phyloP scores from a whole-genome alignment of 805 yeast species.

The Kurtzmaniella fragi region DNA sequence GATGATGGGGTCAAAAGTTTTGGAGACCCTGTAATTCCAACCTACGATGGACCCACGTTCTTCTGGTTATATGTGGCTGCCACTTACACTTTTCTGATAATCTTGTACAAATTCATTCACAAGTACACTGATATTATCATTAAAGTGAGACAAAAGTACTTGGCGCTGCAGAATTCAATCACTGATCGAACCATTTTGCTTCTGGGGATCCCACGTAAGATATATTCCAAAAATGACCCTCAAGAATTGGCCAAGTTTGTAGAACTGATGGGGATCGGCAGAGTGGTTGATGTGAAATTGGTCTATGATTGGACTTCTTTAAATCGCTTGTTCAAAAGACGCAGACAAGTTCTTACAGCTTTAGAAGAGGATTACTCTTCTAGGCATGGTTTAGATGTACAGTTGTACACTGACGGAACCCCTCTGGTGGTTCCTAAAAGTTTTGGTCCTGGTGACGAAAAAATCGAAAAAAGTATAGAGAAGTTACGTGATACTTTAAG shows the following conservation, averaged over 20 bases:
- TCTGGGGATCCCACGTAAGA: slow-evolving; percentile 47
- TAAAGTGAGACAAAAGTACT: slow-evolving; percentile 49
- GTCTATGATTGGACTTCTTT: slow-evolving; percentile 43
- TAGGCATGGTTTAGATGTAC: slow-evolving; percentile 38
- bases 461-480: slow-evolving; percentile 26
- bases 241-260: slow-evolving; percentile 42
- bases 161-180: slow-evolving; percentile 55
- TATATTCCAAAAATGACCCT: slow-evolving; percentile 35
- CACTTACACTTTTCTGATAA: slow-evolving; percentile 49
- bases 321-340: slow-evolving; percentile 28
- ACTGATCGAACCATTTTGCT: slow-evolving; percentile 56
- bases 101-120: slow-evolving; percentile 42
- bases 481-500: slow-evolving; percentile 28
- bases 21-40: slow-evolving; percentile 2
- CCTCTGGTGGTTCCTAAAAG: slow-evolving; percentile 26
- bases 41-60: slow-evolving; percentile 17
- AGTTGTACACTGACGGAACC: slow-evolving; percentile 27
- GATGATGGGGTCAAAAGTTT: not conserved
- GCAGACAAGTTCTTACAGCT: slow-evolving; percentile 24
- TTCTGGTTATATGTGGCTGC: slow-evolving; percentile 51
- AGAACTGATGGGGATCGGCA: slow-evolving; percentile 52
- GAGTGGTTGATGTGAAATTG: slow-evolving; percentile 45
- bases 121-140: slow-evolving; percentile 46
- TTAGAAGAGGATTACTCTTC: slow-evolving; percentile 41
- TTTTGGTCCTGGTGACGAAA: slow-evolving; percentile 8